Evolutionary conservation across 805 yeast genomes (phyloP), one percentile per base, ranked within the genome.

Genomic region (Monosporozyma aquatica): DNA sequence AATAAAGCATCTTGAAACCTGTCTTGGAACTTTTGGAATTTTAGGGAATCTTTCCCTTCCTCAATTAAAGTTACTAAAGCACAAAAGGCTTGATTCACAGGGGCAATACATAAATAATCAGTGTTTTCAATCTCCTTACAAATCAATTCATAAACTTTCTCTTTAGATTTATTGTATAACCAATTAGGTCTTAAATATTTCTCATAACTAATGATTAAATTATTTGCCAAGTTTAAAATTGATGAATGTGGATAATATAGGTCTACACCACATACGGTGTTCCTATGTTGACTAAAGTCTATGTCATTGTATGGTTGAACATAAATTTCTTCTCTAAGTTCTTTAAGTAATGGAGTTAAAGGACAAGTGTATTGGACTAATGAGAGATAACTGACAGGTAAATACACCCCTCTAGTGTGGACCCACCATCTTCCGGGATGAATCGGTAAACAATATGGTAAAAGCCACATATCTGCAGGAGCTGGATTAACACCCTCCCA

Each of bases 391-490:
- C 96, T 90, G 53, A 90, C 66, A 0, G 97, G 89, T 26, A 84
- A 61, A 54, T 89, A 92, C 18, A 92, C 85, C 1, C 92, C 95
- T 43, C 99, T 70, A 0, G 97, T 89, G 56, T 92, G 99, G 18
- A 90, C 96, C 99, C 99, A 92, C 98, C 97, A 92, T 57, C 85
- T 75, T 27, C 89, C 94, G 1, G 99, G 98, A 56, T 92, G 97
- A 32, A 87, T 69, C 0, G 95, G 95, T 2, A 82, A 54, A 38
- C 70, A 57, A 47, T 87, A 84, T 1, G 98, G 99, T 33, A 90
- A 62, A 45, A 82, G 62, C 92, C 95, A 92, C 38, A 87, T 65
- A 57, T 92, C 99, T 1, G 97, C 90, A 3, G 99, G 98, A 1
- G 96, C 95, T 3, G 99, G 98, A 52, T 92, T 92, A 5, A 90